These are phyloP conservation scores for Colletotrichum acutatum DNA, from an alignment of 2,329 filamentous ascomycete genomes.

Conservation along the genomic window DNA sequence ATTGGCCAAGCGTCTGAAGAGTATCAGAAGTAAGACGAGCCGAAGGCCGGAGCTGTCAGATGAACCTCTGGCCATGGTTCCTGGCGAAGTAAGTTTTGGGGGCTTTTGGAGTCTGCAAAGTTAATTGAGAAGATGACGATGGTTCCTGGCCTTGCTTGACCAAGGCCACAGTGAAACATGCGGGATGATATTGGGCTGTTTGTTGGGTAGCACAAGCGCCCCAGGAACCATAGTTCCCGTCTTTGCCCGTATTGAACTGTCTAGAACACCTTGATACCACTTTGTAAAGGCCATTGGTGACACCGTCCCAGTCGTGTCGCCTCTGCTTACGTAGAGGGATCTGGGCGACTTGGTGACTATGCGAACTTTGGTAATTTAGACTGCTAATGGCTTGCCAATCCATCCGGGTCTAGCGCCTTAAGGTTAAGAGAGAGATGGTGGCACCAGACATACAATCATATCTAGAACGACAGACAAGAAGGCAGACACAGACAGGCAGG, in stretches of 20 bases:
- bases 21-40: not conserved
- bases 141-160: not conserved
- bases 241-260: conserved; percentile 18
- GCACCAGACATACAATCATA: not conserved
- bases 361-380: too few species aligned
- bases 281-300: too few species aligned
- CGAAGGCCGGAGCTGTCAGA: not conserved
- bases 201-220: not conserved
- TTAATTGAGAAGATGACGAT: not conserved
- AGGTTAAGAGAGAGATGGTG: too few species aligned
- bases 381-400: too few species aligned
- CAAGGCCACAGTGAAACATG: not conserved
- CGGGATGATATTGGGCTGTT: not conserved
- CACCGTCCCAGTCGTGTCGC: too few species aligned
- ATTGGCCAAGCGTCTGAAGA: not conserved
- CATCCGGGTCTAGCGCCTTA: too few species aligned
- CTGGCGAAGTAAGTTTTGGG: not conserved
- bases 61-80: not conserved
- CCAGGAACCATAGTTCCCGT: not conserved
- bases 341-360: too few species aligned
- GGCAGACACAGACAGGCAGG: not conserved
- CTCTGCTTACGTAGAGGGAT: too few species aligned
- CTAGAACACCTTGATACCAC: conserved; percentile 1
- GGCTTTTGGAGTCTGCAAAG: not conserved
- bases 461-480: not conserved